Conservation (phyloP, 2,329 filamentous ascomycete species). For the Dothidotthia symphoricarpi region DNA sequence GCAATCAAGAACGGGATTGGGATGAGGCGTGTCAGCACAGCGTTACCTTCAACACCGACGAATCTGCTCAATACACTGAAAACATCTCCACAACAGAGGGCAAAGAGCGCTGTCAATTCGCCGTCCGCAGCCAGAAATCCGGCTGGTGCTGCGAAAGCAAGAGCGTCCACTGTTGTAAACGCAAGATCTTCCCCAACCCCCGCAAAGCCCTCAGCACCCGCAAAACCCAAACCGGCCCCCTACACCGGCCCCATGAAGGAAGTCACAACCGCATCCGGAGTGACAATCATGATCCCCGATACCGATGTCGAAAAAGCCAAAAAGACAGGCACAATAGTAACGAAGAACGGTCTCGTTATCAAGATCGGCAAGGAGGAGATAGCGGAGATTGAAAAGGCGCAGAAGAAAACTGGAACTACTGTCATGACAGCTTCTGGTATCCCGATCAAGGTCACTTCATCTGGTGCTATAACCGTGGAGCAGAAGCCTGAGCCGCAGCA, state of each 20-base stretch:
- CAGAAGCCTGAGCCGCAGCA: constrained; percentile 12
- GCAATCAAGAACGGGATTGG: constrained; percentile 39
- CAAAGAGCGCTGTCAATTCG: constrained; percentile 27
- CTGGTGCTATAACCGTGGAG: constrained; percentile 22
- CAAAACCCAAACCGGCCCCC: constrained; percentile 15
- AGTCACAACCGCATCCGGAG: constrained; percentile 30
- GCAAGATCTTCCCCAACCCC: not conserved
- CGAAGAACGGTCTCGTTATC: constrained; percentile 31
- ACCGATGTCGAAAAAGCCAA: constrained; percentile 32
- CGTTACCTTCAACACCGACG: constrained; percentile 25
- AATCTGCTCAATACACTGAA: constrained; percentile 22
- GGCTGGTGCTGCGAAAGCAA: constrained; percentile 5
- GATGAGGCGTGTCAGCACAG: constrained; percentile 30
- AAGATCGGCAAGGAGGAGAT: constrained; percentile 34
- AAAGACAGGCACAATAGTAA: constrained; percentile 30
- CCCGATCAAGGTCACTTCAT: constrained; percentile 34
- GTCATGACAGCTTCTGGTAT: constrained; percentile 32
- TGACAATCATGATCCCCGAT: constrained; percentile 37
- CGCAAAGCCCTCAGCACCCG: constrained; percentile 7
- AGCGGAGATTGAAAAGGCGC: constrained; percentile 34
- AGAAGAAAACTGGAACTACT: constrained; percentile 26
- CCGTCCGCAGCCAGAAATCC: constrained; percentile 17
- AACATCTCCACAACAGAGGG: constrained; percentile 15
- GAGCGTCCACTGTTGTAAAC: not conserved
- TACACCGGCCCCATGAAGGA: constrained; percentile 28